Conservation (phyloP, 2,329 filamentous ascomycete genomes). For the Whalleya microplaca region DNA sequence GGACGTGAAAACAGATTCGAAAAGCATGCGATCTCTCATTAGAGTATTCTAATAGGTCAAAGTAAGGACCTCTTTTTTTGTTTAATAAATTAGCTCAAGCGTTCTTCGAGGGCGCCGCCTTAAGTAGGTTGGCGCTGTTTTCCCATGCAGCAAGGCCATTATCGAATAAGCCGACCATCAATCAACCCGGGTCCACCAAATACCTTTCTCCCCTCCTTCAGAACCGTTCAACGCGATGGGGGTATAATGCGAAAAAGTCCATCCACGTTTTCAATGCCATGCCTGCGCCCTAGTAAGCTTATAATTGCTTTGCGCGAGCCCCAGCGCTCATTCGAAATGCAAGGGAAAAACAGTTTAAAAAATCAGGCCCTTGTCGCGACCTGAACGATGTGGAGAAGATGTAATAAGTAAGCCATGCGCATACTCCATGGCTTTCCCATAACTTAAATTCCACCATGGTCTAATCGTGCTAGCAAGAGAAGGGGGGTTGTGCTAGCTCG, state of each 20-base stretch:
- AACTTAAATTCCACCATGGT: neutral
- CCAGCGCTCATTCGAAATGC: slow-evolving; percentile 15
- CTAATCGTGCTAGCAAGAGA: neutral
- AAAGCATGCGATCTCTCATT: neutral
- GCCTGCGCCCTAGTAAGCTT: slow-evolving; percentile 10
- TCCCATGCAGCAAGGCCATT: neutral
- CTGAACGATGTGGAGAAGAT: slow-evolving; percentile 16
- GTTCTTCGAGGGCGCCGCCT: too few species aligned
- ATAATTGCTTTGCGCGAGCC: too few species aligned
- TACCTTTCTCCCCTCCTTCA: slow-evolving; percentile 8
- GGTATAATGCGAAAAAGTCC: slow-evolving; percentile 34
- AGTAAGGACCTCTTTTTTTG: neutral
- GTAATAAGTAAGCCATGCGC: neutral
- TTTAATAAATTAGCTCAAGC: neutral
- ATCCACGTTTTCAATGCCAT: slow-evolving; percentile 15
- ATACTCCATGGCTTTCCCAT: neutral
- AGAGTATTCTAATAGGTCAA: neutral
- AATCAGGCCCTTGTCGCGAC: slow-evolving; percentile 24
- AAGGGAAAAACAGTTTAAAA: slow-evolving; percentile 14
- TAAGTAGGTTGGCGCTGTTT: neutral
- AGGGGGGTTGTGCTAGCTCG: neutral
- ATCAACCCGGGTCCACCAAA: neutral
- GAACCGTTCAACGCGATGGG: slow-evolving; percentile 31
- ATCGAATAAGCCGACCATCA: neutral
- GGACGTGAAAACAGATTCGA: neutral